Percentiles rank a stretch among this genome's conserved stretches.
phyloP scores from a whole-genome alignment of 768 basidiomycete species.

The Gloeostereum incarnatum region DNA sequence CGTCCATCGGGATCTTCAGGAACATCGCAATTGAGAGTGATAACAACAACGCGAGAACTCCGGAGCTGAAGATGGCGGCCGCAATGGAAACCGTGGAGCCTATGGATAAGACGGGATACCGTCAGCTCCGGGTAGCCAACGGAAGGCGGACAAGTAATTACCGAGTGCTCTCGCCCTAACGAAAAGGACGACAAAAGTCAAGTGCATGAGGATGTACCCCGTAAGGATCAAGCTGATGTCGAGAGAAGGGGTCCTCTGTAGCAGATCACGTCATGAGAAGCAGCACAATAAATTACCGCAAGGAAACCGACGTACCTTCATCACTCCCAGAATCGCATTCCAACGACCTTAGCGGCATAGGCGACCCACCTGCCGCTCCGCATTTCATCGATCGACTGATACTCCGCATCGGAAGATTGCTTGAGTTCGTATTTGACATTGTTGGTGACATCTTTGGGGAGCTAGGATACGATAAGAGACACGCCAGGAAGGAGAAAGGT shows the following conservation, averaged over 20 bases:
- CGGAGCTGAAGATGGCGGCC: constrained; percentile 71
- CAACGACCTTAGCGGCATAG: constrained; percentile 70
- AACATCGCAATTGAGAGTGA: constrained; percentile 67
- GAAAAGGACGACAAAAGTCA: constrained; percentile 87
- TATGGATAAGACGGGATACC: too few species aligned
- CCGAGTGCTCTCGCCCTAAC: constrained; percentile 82
- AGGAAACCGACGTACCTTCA: constrained; percentile 44
- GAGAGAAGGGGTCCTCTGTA: constrained; percentile 84
- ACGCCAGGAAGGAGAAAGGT: too few species aligned
- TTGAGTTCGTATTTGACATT: too few species aligned
- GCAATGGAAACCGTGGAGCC: constrained; percentile 59
- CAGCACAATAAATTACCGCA: constrained; percentile 5
- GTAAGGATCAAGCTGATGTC: constrained; percentile 92
- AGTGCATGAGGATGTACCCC: constrained; percentile 94
- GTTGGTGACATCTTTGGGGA: too few species aligned
- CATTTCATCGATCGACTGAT: constrained; percentile 55
- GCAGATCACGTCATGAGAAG: constrained; percentile 2
- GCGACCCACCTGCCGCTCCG: constrained; percentile 82
- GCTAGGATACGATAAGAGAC: too few species aligned
- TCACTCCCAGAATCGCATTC: constrained; percentile 79
- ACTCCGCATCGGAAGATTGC: constrained; percentile 41
- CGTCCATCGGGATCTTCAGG: constrained; percentile 83
- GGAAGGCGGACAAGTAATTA: constrained; percentile 47
- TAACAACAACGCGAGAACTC: constrained; percentile 76
- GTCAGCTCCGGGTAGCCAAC: too few species aligned